Evolutionary conservation across 2,329 filamentous ascomycete species (phyloP).

Genomic region (Domatiomyces globalis): DNA sequence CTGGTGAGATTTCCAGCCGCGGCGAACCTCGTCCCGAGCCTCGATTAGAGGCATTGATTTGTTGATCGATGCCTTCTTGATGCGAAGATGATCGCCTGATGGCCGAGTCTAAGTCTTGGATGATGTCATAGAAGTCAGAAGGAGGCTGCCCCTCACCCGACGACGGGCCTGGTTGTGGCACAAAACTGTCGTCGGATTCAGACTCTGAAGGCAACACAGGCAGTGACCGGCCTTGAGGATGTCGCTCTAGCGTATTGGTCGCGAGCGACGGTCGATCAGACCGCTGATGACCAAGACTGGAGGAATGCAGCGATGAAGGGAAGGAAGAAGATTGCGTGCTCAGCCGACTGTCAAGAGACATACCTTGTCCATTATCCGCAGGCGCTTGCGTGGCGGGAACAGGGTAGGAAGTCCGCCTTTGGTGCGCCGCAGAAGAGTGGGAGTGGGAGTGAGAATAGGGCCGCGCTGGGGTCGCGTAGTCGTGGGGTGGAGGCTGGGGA

Average conservation of each 20-base stretch:
- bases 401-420: constrained; percentile 9
- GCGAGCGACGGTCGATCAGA: constrained; percentile 37
- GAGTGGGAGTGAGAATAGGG: constrained; percentile 13
- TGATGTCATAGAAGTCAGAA: constrained; percentile 40
- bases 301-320: constrained; percentile 24
- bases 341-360: constrained; percentile 16
- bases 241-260: constrained; percentile 39
- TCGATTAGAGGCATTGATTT: not conserved
- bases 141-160: constrained; percentile 10
- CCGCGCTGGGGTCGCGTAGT: constrained; percentile 27
- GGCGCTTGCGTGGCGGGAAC: constrained; percentile 9
- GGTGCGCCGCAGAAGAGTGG: constrained; percentile 13
- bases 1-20: constrained; percentile 24
- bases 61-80: constrained; percentile 5
- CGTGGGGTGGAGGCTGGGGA: constrained; percentile 27
- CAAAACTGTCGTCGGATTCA: constrained; percentile 22
- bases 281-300: constrained; percentile 36
- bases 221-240: constrained; percentile 45
- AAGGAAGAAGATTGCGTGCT: constrained; percentile 21
- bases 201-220: constrained; percentile 41
- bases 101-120: constrained; percentile 42
- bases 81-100: constrained; percentile 20
- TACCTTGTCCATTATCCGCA: constrained; percentile 13
- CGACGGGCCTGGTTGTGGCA: constrained; percentile 7
- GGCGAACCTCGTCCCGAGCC: constrained; percentile 3